phyloP scores from a whole-genome alignment of 305 asterid genomes.

The Fraxinus platypoda region DNA sequence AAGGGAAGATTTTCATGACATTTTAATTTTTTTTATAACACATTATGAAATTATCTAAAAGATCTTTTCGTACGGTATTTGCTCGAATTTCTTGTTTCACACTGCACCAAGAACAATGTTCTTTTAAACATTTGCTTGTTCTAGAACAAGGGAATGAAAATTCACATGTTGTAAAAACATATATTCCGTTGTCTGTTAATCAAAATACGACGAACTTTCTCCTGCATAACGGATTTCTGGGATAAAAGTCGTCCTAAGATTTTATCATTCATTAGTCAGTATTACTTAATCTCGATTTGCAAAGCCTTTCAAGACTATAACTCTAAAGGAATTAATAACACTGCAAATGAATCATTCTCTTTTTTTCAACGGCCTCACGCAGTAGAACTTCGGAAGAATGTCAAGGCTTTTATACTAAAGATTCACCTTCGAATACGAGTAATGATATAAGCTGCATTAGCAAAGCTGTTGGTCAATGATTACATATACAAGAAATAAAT shows the following conservation, averaged over 20 bases:
- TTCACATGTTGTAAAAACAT: no score
- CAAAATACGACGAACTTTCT: neutral
- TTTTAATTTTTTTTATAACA: no score
- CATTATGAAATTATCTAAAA: no score
- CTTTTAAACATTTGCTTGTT: no score
- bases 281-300: neutral
- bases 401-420: neutral
- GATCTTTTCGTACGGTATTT: no score
- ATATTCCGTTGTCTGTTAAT: no score
- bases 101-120: no score
- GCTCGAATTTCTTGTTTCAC: no score
- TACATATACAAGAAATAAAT: neutral
- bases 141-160: no score
- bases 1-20: no score
- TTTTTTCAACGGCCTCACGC: neutral
- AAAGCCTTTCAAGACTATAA: neutral
- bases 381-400: neutral
- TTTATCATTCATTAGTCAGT: neutral
- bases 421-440: neutral
- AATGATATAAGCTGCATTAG: neutral
- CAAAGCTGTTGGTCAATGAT: neutral
- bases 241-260: neutral
- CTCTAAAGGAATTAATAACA: neutral
- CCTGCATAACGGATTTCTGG: neutral
- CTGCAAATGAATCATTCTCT: neutral